Evolutionary conservation across 345 rosid species (phyloP).

Genomic region (Durio zibethinus): DNA sequence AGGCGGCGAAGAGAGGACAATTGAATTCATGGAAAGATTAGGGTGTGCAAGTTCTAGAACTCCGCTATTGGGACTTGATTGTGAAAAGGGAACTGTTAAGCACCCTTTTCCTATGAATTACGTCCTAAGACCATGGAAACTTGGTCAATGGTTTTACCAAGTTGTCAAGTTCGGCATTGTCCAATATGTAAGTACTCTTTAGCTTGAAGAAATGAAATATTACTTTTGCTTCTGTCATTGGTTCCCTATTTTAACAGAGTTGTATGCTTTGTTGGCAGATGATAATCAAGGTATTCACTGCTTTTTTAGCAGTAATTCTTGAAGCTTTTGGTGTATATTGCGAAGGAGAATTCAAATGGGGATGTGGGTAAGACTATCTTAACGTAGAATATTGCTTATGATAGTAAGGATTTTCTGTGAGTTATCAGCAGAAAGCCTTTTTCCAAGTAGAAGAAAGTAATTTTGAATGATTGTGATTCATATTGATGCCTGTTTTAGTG

Average conservation of each 20-base stretch:
- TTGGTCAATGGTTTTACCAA: constrained; percentile 92
- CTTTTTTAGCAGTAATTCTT: constrained; percentile 80
- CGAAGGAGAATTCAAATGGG: constrained; percentile 92
- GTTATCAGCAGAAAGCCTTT: background rate
- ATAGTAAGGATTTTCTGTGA: background rate
- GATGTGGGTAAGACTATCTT: constrained; percentile 75
- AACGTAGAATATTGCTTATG: background rate
- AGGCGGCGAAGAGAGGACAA: constrained; percentile 94
- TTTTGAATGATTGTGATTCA: background rate
- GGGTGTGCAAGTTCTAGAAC: constrained; percentile 60
- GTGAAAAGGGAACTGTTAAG: constrained; percentile 58
- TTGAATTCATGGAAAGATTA: constrained; percentile 88
- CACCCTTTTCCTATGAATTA: constrained; percentile 93
- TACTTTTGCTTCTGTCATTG: constrained; percentile 7
- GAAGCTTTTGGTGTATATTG: constrained; percentile 89
- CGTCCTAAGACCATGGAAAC: constrained; percentile 83
- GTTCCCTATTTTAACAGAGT: constrained; percentile 13
- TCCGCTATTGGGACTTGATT: constrained; percentile 58
- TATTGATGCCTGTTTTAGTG: background rate
- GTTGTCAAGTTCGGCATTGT: constrained; percentile 96
- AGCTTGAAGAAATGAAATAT: constrained; percentile 14
- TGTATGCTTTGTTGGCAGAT: constrained; percentile 56
- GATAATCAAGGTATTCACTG: constrained; percentile 81
- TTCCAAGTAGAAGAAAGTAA: background rate
- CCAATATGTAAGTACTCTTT: constrained; percentile 81